A percentile compares a stretch with the other conserved stretches of the same genome.
These are phyloP conservation scores for Porcisia deanei DNA, from an alignment of 208 protist species.

Conservation along the genomic window DNA sequence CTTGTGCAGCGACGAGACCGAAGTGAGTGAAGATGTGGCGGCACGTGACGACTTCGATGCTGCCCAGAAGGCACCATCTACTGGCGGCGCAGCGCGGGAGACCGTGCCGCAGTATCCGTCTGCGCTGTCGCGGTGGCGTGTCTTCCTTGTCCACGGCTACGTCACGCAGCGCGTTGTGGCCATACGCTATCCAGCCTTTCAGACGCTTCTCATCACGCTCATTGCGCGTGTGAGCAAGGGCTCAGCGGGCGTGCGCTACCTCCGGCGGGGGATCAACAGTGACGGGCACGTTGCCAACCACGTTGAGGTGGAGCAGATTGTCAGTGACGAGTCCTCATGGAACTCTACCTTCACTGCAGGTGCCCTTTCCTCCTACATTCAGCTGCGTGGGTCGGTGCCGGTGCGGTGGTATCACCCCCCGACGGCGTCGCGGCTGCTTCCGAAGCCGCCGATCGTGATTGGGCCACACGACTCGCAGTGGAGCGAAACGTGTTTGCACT, in stretches of 20 bases:
- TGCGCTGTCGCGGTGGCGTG: slow-evolving; percentile 25
- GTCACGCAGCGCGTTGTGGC: slow-evolving; percentile 36
- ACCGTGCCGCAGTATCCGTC: slow-evolving; percentile 23
- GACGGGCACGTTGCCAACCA: slow-evolving; percentile 85
- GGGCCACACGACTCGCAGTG: slow-evolving; percentile 42
- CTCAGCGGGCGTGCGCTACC: slow-evolving; percentile 94
- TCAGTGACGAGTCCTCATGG: slow-evolving; percentile 57
- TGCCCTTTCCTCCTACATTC: slow-evolving; percentile 69
- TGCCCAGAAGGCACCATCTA: not conserved
- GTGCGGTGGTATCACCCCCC: slow-evolving; percentile 81
- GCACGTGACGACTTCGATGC: not conserved
- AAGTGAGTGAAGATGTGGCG: not conserved
- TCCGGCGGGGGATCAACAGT: slow-evolving; percentile 94
- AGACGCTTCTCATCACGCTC: slow-evolving; percentile 70
- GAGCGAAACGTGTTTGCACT: slow-evolving; percentile 84
- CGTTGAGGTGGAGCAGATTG: slow-evolving; percentile 91
- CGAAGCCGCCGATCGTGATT: slow-evolving; percentile 89
- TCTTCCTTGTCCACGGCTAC: slow-evolving; percentile 42
- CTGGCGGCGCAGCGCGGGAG: not conserved
- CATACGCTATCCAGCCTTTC: slow-evolving; percentile 25
- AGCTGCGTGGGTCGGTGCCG: slow-evolving; percentile 87
- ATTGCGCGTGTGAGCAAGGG: slow-evolving; percentile 93
- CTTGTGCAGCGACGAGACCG: not conserved
- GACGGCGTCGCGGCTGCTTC: slow-evolving; percentile 43
- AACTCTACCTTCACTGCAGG: slow-evolving; percentile 27